Conservation (phyloP, 352 stramenopile genomes). For the Phytophthora lateralis region DNA sequence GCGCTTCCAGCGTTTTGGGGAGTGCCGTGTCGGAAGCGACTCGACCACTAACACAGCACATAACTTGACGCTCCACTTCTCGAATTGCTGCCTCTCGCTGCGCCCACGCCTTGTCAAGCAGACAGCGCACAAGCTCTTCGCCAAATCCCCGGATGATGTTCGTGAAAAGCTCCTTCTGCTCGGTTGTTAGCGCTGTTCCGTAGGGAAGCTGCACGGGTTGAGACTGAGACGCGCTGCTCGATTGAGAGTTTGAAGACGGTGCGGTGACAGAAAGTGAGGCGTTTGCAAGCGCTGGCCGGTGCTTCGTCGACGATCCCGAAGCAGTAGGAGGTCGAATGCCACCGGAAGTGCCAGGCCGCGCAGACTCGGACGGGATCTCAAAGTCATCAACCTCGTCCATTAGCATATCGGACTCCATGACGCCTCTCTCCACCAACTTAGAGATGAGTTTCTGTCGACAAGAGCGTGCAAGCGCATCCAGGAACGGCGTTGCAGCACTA, state of each 20-base stretch:
- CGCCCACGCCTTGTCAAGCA: slow-evolving; percentile 83
- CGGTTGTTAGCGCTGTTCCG: slow-evolving; percentile 63
- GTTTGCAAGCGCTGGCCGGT: slow-evolving; percentile 66
- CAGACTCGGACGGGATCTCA: slow-evolving; percentile 45
- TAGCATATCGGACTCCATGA: slow-evolving; percentile 76
- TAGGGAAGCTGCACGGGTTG: slow-evolving; percentile 64
- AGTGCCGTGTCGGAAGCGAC: slow-evolving; percentile 48
- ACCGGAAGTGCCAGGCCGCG: slow-evolving; percentile 60
- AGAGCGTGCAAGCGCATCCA: slow-evolving; percentile 66
- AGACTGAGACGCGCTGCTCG: slow-evolving; percentile 27
- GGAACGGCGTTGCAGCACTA: slow-evolving; percentile 65
- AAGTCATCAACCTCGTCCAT: slow-evolving; percentile 89
- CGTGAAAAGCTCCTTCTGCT: slow-evolving; percentile 59
- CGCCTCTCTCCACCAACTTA: slow-evolving; percentile 74
- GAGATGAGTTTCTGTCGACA: slow-evolving; percentile 83
- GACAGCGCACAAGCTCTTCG: slow-evolving; percentile 74
- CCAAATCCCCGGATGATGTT: slow-evolving; percentile 65
- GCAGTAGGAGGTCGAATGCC: slow-evolving; percentile 66
- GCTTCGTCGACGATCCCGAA: slow-evolving; percentile 79
- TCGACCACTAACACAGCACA: slow-evolving; percentile 58
- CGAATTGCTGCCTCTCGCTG: slow-evolving; percentile 75
- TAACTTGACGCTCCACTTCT: slow-evolving; percentile 72
- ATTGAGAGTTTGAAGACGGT: slow-evolving; percentile 18
- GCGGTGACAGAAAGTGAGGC: slow-evolving; percentile 48
- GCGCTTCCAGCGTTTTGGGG: slow-evolving; percentile 58